Conservation (phyloP, 1,139 yeast species). For the Candida pseudocylindracea region DNA sequence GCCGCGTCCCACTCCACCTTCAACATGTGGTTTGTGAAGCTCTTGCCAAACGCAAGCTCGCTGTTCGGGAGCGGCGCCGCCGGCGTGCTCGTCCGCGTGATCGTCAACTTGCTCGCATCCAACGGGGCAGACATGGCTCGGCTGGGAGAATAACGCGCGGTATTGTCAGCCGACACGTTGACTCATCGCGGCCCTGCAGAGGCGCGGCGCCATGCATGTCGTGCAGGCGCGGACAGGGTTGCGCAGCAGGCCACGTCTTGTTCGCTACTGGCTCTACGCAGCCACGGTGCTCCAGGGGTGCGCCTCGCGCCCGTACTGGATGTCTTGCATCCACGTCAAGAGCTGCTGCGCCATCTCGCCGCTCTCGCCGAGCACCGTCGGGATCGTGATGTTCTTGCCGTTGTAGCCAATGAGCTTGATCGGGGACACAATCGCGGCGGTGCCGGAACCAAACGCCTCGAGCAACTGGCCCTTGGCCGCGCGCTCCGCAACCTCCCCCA, state of each 20-base stretch:
- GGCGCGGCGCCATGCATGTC: no score
- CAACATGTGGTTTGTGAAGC: slow-evolving; percentile 82
- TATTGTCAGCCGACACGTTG: no score
- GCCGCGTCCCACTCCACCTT: slow-evolving; percentile 63
- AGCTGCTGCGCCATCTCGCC: slow-evolving; percentile 65
- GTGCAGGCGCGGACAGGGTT: no score
- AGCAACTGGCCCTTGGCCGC: slow-evolving; percentile 63
- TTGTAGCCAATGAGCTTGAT: slow-evolving; percentile 70
- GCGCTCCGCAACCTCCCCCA: slow-evolving; percentile 56
- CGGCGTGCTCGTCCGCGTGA: slow-evolving; percentile 36
- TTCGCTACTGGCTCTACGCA: no score
- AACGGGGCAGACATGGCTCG: no score
- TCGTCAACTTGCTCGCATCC: slow-evolving; percentile 40
- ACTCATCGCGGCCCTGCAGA: no score
- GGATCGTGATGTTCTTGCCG: slow-evolving; percentile 51
- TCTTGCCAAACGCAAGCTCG: slow-evolving; percentile 62
- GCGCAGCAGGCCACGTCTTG: no score
- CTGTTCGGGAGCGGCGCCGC: slow-evolving; percentile 51
- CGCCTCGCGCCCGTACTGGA: slow-evolving; percentile 71
- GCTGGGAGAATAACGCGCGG: no score
- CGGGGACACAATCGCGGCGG: slow-evolving; percentile 94
- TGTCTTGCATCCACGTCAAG: slow-evolving; percentile 58
- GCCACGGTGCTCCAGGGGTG: slow-evolving; percentile 13
- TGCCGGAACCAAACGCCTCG: slow-evolving; percentile 94
- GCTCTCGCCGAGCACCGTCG: slow-evolving; percentile 57